These are phyloP conservation scores for Penicillium canariense DNA, from an alignment of 495 filamentous ascomycete species.

Conservation along the genomic window DNA sequence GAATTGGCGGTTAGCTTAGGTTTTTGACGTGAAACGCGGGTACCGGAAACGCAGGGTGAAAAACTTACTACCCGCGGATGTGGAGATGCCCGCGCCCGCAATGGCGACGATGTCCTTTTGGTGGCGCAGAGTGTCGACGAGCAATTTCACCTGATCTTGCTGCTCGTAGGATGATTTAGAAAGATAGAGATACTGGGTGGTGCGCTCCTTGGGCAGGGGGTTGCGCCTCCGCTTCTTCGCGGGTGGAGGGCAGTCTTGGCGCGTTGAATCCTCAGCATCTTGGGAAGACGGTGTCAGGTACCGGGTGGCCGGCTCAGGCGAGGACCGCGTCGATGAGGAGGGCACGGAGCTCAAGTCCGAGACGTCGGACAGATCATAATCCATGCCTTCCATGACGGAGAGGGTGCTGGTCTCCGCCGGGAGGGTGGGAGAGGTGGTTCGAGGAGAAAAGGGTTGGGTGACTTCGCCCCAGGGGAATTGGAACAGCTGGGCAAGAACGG, in stretches of 20 bases:
- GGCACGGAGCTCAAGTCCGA: slow-evolving; percentile 58
- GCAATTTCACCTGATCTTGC: slow-evolving; percentile 58
- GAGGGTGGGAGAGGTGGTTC: slow-evolving; percentile 7
- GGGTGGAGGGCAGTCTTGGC: slow-evolving; percentile 57
- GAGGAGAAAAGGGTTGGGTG: slow-evolving; percentile 1
- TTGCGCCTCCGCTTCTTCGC: slow-evolving; percentile 70
- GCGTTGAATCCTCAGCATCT: slow-evolving; percentile 46
- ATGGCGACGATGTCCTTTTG: slow-evolving; percentile 96
- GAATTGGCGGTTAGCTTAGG: slow-evolving; percentile 12
- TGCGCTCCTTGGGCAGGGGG: slow-evolving; percentile 67
- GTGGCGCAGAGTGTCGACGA: slow-evolving; percentile 75
- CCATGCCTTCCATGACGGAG: slow-evolving; percentile 29
- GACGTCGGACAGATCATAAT: slow-evolving; percentile 43
- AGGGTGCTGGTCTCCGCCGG: neutral
- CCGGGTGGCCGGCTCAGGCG: slow-evolving; percentile 52
- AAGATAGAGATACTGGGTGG: slow-evolving; percentile 74
- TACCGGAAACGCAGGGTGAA: slow-evolving; percentile 36
- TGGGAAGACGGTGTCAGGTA: slow-evolving; percentile 58
- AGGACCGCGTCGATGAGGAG: slow-evolving; percentile 56
- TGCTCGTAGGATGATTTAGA: slow-evolving; percentile 49
- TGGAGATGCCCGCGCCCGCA: slow-evolving; percentile 94
- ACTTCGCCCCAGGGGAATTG: neutral
- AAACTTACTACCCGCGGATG: slow-evolving; percentile 87
- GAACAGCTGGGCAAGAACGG: neutral
- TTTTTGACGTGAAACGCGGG: slow-evolving; percentile 62